Evolutionary conservation across 352 stramenopile genomes (phyloP), one percentile per base, ranked within the genome.

Genomic region (Phytopythium boreale): DNA sequence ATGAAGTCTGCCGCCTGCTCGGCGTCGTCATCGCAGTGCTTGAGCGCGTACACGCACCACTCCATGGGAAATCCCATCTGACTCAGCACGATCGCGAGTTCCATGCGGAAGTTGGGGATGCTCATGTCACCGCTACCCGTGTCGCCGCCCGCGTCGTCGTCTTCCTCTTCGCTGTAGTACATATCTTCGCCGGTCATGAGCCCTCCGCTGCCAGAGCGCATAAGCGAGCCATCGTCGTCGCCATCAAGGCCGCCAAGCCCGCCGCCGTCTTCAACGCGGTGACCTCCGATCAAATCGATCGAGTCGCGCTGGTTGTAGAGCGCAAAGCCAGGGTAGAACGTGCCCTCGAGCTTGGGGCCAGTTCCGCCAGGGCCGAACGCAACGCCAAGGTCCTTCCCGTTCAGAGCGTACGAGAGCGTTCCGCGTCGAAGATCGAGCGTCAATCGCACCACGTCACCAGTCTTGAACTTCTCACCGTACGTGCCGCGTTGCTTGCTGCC

Each of bases 391-490:
- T 97, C 90, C 64, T 96, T 95, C 1, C 90, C 90, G 43, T 97
- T 97, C 2, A 97, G 71, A 14, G 90, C 82, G 49, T 96, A 97
- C 58, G 84, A 94, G 0, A 97, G 70, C 22, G 88, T 95, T 14
- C 88, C 89, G 14, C 84, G 83, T 46, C 89, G 82, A 31, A 97
- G 67, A 56, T 97, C 87, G 22, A 97, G 64, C 9, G 86, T 94
- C 56, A 97, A 80, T 24, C 82, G 81, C 11, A 96, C 81, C 31
- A 95, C 67, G 56, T 96, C 84, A 9, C 88, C 88, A 0, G 85
- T 95, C 61, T 96, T 96, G 63, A 97, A 97, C 64, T 97, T 95
- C 52, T 96, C 88, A 9, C 89, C 89, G 57, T 97, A 97, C 15
- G 89, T 95, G 10, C 87, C 88, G 17, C 89, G 85, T 62, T 96